Evolutionary conservation across 2,329 filamentous ascomycete species (phyloP).

Genomic region (Penicillium sp.): DNA sequence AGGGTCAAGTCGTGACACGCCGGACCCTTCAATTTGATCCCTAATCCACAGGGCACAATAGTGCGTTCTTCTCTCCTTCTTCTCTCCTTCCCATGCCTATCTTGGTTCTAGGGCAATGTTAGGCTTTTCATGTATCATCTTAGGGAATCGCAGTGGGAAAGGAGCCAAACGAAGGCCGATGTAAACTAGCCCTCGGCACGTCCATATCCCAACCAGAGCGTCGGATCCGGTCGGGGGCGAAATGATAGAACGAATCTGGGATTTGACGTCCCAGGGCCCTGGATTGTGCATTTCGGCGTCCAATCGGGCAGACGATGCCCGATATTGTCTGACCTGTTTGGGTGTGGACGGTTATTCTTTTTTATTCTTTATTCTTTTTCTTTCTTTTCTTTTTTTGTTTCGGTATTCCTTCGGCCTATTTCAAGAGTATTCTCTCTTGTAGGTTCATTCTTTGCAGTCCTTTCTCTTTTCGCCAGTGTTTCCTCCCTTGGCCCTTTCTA

Average conservation of each 20-base stretch:
- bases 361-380: neutral
- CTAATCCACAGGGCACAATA: too few species aligned
- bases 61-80: too few species aligned
- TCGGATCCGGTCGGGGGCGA: slow-evolving; percentile 18
- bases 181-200: slow-evolving; percentile 6
- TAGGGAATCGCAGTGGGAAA: neutral
- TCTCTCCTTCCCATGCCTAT: neutral
- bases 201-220: slow-evolving; percentile 20
- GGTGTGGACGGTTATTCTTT: slow-evolving; percentile 1
- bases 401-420: neutral
- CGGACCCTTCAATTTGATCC: neutral
- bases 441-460: neutral
- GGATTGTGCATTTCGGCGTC: slow-evolving; percentile 11
- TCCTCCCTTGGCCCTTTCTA: neutral
- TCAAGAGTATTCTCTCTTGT: neutral
- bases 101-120: neutral
- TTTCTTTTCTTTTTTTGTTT: neutral
- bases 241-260: slow-evolving; percentile 7
- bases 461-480: neutral
- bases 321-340: neutral
- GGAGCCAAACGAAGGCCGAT: neutral
- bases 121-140: neutral
- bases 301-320: slow-evolving; percentile 15
- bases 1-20: neutral
- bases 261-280: slow-evolving; percentile 1